Evolutionary conservation across 169 alveolate species (phyloP).

Genomic region (Condylostoma magnum): DNA sequence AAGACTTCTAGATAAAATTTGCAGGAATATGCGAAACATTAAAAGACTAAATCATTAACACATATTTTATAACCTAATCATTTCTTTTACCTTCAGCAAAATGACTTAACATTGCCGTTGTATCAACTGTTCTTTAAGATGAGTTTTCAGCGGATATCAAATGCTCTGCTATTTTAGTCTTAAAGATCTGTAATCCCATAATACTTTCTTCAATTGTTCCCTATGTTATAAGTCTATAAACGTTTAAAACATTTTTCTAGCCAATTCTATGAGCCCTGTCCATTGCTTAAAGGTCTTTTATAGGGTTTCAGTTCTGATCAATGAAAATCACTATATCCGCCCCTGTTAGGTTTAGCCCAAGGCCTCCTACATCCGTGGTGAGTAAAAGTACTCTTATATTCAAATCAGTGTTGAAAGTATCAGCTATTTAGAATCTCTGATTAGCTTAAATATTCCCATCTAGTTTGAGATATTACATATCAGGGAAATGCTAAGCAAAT

Average conservation of each 20-base stretch:
- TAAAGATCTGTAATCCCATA: constrained; percentile 77
- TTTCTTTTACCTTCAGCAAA: no score
- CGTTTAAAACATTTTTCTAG: constrained; percentile 79
- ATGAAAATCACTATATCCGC: constrained; percentile 90
- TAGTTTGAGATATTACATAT: constrained; percentile 65
- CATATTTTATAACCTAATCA: no score
- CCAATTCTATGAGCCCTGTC: constrained; percentile 94
- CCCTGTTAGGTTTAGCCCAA: constrained; percentile 88
- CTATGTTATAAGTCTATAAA: constrained; percentile 82
- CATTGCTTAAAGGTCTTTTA: constrained; percentile 89
- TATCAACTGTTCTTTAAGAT: constrained; percentile 30
- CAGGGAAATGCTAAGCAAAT: constrained; percentile 59
- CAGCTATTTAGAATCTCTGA: constrained; percentile 73
- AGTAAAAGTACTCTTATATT: constrained; percentile 74
- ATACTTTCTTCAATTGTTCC: constrained; percentile 88
- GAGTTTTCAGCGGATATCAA: constrained; percentile 67
- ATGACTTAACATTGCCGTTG: not conserved
- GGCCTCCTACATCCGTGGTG: constrained; percentile 91
- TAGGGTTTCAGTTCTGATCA: constrained; percentile 91
- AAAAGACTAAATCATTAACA: no score
- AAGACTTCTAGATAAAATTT: no score
- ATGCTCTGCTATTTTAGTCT: constrained; percentile 66
- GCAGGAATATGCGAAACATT: no score
- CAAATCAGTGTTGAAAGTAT: constrained; percentile 77
- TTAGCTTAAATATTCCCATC: constrained; percentile 70